These are phyloP conservation scores for Sclerotinia glacialis DNA, from an alignment of 2,329 filamentous ascomycete species.

Conservation along the genomic window DNA sequence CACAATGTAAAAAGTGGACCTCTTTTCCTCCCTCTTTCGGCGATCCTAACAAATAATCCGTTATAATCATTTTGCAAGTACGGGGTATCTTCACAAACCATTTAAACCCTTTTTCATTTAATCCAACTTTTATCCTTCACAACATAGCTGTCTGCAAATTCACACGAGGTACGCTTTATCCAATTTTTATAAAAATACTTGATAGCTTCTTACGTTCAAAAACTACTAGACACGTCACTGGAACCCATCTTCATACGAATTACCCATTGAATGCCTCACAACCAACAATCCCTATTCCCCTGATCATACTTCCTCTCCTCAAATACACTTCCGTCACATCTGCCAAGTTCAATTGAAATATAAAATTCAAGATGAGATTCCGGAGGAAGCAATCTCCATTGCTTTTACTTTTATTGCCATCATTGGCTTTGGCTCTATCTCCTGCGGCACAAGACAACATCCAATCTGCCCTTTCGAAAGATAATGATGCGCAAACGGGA, in stretches of 20 bases:
- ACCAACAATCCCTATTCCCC: background rate
- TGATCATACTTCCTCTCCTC: background rate
- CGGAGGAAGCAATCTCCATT: slow-evolving; percentile 53
- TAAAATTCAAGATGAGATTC: slow-evolving; percentile 53
- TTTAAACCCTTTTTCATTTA: background rate
- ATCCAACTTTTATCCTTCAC: background rate
- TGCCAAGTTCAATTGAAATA: slow-evolving; percentile 6
- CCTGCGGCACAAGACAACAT: slow-evolving; percentile 33
- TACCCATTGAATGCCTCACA: background rate
- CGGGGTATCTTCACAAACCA: background rate
- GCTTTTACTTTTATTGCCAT: slow-evolving; percentile 59
- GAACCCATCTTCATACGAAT: background rate
- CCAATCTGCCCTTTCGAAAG: slow-evolving; percentile 30
- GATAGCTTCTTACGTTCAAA: background rate
- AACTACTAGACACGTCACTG: slow-evolving; percentile 12
- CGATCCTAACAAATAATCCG: slow-evolving; percentile 1
- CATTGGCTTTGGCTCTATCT: slow-evolving; percentile 48
- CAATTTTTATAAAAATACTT: background rate
- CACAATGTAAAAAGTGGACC: background rate
- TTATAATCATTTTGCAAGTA: background rate
- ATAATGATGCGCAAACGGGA: slow-evolving; percentile 27
- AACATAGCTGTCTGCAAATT: background rate
- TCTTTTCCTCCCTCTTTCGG: slow-evolving; percentile 11
- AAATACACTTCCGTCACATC: background rate
- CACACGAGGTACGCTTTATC: background rate